Conservation (phyloP, 352 stramenopile genomes). For the Pilasporangium apinafurcum region DNA sequence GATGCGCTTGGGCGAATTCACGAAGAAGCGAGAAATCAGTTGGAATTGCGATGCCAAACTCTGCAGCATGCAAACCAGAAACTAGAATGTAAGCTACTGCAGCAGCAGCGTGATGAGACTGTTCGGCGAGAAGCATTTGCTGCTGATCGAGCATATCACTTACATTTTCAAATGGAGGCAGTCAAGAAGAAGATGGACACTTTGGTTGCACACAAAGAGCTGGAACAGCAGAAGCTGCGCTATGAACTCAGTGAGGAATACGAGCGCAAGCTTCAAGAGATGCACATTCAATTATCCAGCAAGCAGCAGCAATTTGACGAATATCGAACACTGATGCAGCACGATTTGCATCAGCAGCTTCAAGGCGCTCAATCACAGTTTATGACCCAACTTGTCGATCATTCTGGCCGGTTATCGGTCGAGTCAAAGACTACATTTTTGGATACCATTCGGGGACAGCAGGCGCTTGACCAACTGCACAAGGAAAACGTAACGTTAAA, state of each 20-base stretch:
- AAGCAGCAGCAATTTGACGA: constrained; percentile 64
- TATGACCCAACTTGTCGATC: constrained; percentile 52
- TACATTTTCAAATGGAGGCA: constrained; percentile 33
- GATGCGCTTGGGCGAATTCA: neutral
- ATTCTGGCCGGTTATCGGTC: constrained; percentile 39
- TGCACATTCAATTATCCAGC: constrained; percentile 41
- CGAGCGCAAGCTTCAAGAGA: constrained; percentile 42
- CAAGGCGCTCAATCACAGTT: constrained; percentile 45
- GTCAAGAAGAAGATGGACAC: constrained; percentile 19
- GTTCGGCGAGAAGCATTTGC: constrained; percentile 37
- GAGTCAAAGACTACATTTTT: constrained; percentile 47
- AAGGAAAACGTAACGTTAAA: constrained; percentile 64
- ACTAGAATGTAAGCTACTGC: neutral
- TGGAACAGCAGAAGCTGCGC: constrained; percentile 33
- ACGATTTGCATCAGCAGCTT: constrained; percentile 51
- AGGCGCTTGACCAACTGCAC: constrained; percentile 29
- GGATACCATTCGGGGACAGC: constrained; percentile 34
- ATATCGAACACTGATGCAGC: constrained; percentile 50
- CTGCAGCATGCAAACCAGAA: neutral
- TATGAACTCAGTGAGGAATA: constrained; percentile 45
- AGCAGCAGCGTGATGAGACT: constrained; percentile 13
- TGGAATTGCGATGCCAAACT: neutral
- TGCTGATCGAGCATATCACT: constrained; percentile 28
- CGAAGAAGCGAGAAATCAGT: neutral
- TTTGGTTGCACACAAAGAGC: constrained; percentile 15